Evolutionary conservation across 441 rosid genomes (phyloP).

Genomic region (Eutrema salsugineum): DNA sequence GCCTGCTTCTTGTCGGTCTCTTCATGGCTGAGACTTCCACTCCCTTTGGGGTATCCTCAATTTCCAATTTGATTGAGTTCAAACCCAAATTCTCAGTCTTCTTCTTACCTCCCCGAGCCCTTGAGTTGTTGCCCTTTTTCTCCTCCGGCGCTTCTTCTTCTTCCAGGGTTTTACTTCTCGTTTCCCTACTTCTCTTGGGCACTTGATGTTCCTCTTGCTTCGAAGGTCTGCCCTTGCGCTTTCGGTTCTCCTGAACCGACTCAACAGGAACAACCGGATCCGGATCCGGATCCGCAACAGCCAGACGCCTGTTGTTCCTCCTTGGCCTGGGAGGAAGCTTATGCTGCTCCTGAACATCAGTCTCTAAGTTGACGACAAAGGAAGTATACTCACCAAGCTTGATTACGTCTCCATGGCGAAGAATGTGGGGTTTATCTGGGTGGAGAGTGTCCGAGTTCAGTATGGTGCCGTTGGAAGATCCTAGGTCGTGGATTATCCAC

Average conservation of each 20-base stretch:
- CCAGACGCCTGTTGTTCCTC: constrained; percentile 24
- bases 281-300: constrained; percentile 19
- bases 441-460: constrained; percentile 42
- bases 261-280: background rate
- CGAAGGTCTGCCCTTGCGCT: constrained; percentile 16
- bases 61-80: constrained; percentile 17
- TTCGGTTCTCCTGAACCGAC: constrained; percentile 8
- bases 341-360: background rate
- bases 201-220: constrained; percentile 17
- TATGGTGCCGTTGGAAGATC: constrained; percentile 76
- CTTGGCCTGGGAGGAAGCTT: constrained; percentile 39
- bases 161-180: constrained; percentile 5
- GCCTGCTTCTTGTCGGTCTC: constrained; percentile 16
- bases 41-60: constrained; percentile 17
- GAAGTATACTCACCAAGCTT: constrained; percentile 61
- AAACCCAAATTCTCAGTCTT: constrained; percentile 18
- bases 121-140: constrained; percentile 18
- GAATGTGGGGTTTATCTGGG: constrained; percentile 35
- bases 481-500: constrained; percentile 66
- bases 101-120: constrained; percentile 37
- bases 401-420: constrained; percentile 46
- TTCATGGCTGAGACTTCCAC: constrained; percentile 20
- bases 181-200: constrained; percentile 31
- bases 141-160: constrained; percentile 26
- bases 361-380: constrained; percentile 35